Percentiles rank a stretch among this genome's conserved stretches.
Evolutionary conservation across 768 basidiomycete genomes (phyloP).

Genomic region (Pisolithus orientalis): DNA sequence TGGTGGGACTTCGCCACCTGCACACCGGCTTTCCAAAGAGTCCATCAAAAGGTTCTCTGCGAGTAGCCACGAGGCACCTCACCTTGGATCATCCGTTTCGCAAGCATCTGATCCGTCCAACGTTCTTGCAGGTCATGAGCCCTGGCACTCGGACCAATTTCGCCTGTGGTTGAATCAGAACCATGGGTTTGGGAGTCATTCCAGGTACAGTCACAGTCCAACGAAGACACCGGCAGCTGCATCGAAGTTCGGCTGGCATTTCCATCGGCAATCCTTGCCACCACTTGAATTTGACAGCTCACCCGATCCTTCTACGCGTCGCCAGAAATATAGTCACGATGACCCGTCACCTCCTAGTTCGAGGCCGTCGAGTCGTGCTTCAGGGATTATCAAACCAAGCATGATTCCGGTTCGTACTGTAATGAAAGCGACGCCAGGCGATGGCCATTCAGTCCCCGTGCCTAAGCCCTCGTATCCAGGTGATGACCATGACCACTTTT

Average conservation of each 20-base stretch:
- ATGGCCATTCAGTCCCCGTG: slow-evolving; percentile 7
- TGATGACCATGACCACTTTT: slow-evolving; percentile 14
- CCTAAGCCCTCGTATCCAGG: neutral
- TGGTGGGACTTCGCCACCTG: slow-evolving; percentile 9
- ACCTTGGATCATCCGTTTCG: neutral
- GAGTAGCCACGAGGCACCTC: slow-evolving; percentile 4
- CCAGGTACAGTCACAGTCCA: slow-evolving; percentile 5
- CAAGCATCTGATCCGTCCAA: neutral
- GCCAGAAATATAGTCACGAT: neutral
- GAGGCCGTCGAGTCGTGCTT: slow-evolving; percentile 19
- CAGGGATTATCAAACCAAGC: slow-evolving; percentile 25
- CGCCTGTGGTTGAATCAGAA: neutral
- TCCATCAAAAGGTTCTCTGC: too few relatives aligned
- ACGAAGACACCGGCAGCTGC: slow-evolving; percentile 15
- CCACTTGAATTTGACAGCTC: slow-evolving; percentile 33
- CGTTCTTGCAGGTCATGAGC: neutral
- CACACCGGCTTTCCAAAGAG: slow-evolving; percentile 1
- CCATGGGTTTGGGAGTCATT: neutral
- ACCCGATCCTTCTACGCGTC: slow-evolving; percentile 5
- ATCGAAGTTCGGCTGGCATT: slow-evolving; percentile 35
- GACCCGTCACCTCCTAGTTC: slow-evolving; percentile 22
- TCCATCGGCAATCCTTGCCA: slow-evolving; percentile 32
- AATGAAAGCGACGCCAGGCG: slow-evolving; percentile 22
- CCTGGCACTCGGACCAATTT: slow-evolving; percentile 3
- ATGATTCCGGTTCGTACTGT: slow-evolving; percentile 42